Evolutionary conservation across 2,329 filamentous ascomycete species (phyloP), one percentile per base, ranked within the genome.

Genomic region (Whalleya microplaca): DNA sequence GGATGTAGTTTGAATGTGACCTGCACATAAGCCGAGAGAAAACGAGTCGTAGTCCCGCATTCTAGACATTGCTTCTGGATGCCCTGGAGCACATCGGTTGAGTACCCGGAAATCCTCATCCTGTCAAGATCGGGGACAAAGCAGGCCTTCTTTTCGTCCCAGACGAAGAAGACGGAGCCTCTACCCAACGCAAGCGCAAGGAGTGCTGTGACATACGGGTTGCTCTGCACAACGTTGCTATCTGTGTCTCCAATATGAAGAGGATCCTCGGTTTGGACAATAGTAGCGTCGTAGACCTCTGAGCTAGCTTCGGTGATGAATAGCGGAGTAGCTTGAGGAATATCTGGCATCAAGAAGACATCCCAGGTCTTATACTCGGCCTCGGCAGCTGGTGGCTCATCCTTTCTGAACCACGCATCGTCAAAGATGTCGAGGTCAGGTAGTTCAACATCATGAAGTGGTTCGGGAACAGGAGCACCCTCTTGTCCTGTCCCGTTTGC

Each of bases 261-360:
- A 51, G 71, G 76, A 58, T 79, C 82, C 21, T 70, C 71, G 18
- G 69, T 62, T 47, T 74, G 72, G 59, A 69, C 66, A 2, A 89
- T 64, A 2, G 86, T 77, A 6, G 87, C 84, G 74, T 94, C 89
- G 58, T 91, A 90, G 1, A 83, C 79, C 9, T 72, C 71, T 1
- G 87, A 77, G 0, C 88, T 88, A 23, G 86, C 84, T 72, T 95
- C 91, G 2, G 85, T 87, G 12, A 92, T 74, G 59, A 90, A 87
- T 1, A 80, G 71, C 1, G 84, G 80, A 41, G 69, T 57, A 1
- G 70, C 62, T 9, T 76, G 72, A 3, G 76, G 68, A 4, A 75
- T 67, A n/a, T 76, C 69, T 0, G 73, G 64, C 10, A 73, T 69
- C 1, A 80, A 74, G 64, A 93, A 93, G 1, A 73, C 75, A 62